These are phyloP conservation scores for Cryphonectria parasitica DNA, from an alignment of 2,329 filamentous ascomycete species.

Conservation along the genomic window DNA sequence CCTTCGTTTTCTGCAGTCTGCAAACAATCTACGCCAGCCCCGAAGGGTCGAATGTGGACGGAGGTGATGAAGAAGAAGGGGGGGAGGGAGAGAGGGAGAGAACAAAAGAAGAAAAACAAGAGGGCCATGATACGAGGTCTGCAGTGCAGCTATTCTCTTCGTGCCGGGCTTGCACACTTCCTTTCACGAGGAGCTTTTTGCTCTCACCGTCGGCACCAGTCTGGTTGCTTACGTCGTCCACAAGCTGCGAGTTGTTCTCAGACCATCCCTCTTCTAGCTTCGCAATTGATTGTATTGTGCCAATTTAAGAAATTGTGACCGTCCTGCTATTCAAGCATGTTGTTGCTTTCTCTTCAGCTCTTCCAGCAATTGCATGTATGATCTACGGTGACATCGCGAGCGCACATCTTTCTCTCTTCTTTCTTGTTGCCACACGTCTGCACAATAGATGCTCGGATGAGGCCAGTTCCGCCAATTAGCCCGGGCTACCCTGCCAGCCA, in stretches of 20 bases:
- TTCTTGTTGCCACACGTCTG: background rate
- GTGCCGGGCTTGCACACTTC: background rate
- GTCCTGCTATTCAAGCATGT: background rate
- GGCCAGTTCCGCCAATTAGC: background rate
- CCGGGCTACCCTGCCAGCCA: background rate
- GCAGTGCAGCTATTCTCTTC: background rate
- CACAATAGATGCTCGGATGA: background rate
- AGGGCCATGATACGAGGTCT: background rate
- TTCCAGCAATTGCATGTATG: background rate
- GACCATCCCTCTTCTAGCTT: background rate
- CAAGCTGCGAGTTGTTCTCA: background rate
- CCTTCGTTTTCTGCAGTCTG: background rate
- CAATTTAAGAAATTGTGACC: background rate
- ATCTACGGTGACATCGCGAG: background rate
- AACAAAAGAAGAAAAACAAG: background rate
- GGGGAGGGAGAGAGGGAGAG: background rate
- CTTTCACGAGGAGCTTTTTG: background rate
- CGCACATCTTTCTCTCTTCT: background rate
- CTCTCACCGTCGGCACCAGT: background rate
- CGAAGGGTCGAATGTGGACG: background rate
- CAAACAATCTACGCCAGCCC: background rate
- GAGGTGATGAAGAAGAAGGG: background rate
- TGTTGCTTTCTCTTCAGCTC: too few species aligned
- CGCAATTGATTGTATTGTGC: background rate
- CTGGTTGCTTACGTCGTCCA: background rate